Percentiles rank a stretch among this genome's conserved stretches.
Conservation (phyloP, 2,329 filamentous ascomycete species). For the Pestalotiopsis sp. region DNA sequence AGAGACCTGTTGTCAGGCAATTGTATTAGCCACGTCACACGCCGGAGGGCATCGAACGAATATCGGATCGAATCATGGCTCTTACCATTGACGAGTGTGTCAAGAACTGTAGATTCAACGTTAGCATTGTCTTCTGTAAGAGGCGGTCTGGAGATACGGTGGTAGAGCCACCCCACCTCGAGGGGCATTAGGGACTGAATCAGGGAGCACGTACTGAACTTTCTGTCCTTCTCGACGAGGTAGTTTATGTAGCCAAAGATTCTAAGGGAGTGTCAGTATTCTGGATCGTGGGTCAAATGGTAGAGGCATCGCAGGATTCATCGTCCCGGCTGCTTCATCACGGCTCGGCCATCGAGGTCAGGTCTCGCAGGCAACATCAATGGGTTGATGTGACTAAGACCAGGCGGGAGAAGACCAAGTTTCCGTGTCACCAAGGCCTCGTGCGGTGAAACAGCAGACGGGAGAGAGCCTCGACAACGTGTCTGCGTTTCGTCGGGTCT, state of each 20-base stretch:
- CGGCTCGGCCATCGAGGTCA: background rate
- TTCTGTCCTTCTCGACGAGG: constrained; percentile 97
- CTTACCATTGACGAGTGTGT: constrained; percentile 94
- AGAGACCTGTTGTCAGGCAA: constrained; percentile 65
- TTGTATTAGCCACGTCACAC: background rate
- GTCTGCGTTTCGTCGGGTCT: background rate
- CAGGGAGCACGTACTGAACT: constrained; percentile 57
- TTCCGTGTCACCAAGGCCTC: background rate
- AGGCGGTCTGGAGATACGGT: background rate
- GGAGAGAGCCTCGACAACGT: background rate
- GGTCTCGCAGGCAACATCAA: background rate
- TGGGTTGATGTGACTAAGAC: background rate
- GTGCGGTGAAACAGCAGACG: constrained; percentile 1
- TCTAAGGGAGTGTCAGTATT: background rate
- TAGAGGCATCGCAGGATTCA: background rate
- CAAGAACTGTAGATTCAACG: constrained; percentile 55
- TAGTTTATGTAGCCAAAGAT: constrained; percentile 99
- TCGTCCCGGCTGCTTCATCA: background rate
- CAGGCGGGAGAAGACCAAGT: background rate
- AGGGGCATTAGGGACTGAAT: background rate
- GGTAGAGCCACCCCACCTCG: background rate
- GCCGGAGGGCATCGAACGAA: background rate
- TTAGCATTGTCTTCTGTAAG: background rate
- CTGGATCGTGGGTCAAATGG: background rate
- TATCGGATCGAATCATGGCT: background rate